Percentiles rank a stretch among this genome's conserved stretches.
Evolutionary conservation across 2,329 filamentous ascomycete species (phyloP).

Genomic region (Venturia aucupariae): DNA sequence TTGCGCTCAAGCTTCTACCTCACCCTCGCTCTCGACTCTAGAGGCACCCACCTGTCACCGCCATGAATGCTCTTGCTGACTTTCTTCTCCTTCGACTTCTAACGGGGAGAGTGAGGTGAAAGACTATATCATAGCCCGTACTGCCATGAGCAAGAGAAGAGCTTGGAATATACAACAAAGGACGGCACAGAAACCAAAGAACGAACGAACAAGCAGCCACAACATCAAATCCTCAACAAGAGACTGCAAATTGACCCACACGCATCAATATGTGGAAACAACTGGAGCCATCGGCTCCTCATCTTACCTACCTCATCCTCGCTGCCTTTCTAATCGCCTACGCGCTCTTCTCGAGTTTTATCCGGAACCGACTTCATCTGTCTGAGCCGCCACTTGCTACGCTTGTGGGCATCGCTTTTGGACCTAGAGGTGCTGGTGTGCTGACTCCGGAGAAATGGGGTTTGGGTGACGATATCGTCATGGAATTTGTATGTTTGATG

Average conservation of each 20-base stretch:
- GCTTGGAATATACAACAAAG: not conserved
- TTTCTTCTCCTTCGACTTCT: not conserved
- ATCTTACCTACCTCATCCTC: conserved; percentile 36
- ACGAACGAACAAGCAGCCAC: not conserved
- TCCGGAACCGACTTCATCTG: conserved; percentile 39
- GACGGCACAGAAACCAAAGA: not conserved
- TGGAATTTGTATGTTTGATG: conserved; percentile 22
- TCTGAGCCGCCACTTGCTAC: conserved; percentile 41
- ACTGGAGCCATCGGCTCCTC: conserved; percentile 21
- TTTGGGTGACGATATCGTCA: conserved; percentile 32
- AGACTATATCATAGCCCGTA: too few relatives aligned
- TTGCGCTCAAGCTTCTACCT: not conserved
- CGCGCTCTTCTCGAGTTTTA: conserved; percentile 36
- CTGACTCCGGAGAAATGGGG: conserved; percentile 35
- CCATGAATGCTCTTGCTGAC: not conserved
- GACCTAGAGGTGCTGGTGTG: conserved; percentile 31
- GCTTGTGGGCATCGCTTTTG: conserved; percentile 36
- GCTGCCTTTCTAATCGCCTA: conserved; percentile 38
- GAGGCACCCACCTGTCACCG: not conserved
- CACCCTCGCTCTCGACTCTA: too few relatives aligned
- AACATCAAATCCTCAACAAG: too few relatives aligned
- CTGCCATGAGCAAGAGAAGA: not conserved
- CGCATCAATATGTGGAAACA: conserved; percentile 6
- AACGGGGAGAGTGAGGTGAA: not conserved
- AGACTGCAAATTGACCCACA: not conserved